Percentiles rank a stretch among this genome's conserved stretches.
Conservation (phyloP, 495 filamentous ascomycete species). For the Annulohypoxylon bovei region DNA sequence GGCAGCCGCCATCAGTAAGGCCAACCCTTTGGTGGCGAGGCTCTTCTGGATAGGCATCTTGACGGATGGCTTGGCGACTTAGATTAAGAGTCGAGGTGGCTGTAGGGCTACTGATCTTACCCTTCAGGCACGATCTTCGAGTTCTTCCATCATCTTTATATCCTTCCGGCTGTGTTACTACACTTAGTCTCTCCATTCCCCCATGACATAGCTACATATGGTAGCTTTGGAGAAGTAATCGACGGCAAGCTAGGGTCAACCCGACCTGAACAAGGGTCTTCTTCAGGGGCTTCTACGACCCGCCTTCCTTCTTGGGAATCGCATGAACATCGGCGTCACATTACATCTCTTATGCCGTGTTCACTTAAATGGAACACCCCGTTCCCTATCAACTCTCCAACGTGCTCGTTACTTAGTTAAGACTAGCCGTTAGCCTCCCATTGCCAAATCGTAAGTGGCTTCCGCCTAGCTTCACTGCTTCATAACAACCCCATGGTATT, state of each 20-base stretch:
- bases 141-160: conserved; percentile 14
- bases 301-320: conserved; percentile 45
- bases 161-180: neutral
- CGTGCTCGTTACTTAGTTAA: conserved; percentile 11
- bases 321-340: conserved; percentile 36
- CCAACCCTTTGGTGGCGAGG: conserved; percentile 47
- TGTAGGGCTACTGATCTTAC: neutral
- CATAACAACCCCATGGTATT: neutral
- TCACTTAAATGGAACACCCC: neutral
- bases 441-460: neutral
- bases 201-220: conserved; percentile 3
- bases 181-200: conserved; percentile 1
- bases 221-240: conserved; percentile 10
- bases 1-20: conserved; percentile 43
- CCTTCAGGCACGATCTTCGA: neutral
- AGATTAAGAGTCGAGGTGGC: conserved; percentile 6
- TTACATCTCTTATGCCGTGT: conserved; percentile 8
- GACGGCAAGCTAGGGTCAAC: conserved; percentile 18
- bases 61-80: conserved; percentile 12
- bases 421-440: conserved; percentile 2
- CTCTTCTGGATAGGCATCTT: conserved; percentile 49
- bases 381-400: conserved; percentile 33
- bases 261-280: conserved; percentile 19
- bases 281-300: conserved; percentile 20
- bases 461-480: neutral